phyloP scores from a whole-genome alignment of 2,329 filamentous ascomycete species.

The Achaetomium macrosporum region DNA sequence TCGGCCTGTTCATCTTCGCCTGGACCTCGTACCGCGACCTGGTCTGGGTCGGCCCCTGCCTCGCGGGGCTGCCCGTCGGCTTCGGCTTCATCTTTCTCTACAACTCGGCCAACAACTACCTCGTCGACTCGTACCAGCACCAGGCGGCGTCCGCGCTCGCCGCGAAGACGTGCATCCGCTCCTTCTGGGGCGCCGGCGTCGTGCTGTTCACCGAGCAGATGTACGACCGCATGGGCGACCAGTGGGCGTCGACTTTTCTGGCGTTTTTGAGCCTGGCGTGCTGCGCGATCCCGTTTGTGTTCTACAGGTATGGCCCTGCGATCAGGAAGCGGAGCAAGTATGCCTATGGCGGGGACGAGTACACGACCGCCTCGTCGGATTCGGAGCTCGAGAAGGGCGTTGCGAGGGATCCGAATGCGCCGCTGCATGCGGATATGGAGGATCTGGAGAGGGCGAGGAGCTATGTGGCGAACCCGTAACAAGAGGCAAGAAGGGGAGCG shows the following conservation, averaged over 20 bases:
- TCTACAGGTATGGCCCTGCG: constrained; percentile 68
- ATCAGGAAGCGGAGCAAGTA: constrained; percentile 67
- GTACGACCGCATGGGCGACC: constrained; percentile 65
- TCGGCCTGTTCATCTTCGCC: constrained; percentile 54
- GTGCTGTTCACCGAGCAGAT: constrained; percentile 80
- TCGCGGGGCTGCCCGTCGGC: constrained; percentile 66
- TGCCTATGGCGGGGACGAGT: constrained; percentile 59
- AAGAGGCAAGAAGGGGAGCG: too few relatives aligned
- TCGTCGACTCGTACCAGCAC: constrained; percentile 58
- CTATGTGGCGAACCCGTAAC: constrained; percentile 43
- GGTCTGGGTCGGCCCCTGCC: constrained; percentile 64
- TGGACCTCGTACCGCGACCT: constrained; percentile 59
- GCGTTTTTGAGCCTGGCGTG: constrained; percentile 71
- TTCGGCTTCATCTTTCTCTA: constrained; percentile 83
- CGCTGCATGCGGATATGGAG: constrained; percentile 30
- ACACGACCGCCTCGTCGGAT: constrained; percentile 25
- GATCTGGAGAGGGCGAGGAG: constrained; percentile 40
- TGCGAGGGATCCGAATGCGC: constrained; percentile 20
- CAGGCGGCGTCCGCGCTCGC: constrained; percentile 77
- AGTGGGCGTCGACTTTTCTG: constrained; percentile 69
- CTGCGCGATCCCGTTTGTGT: constrained; percentile 76
- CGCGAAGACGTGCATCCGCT: constrained; percentile 73
- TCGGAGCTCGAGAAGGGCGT: constrained; percentile 36
- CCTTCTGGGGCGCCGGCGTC: constrained; percentile 71
- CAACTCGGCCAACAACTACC: constrained; percentile 71